phyloP scores from a whole-genome alignment of 23 red algal genomes.

The Gracilariopsis chorda region DNA sequence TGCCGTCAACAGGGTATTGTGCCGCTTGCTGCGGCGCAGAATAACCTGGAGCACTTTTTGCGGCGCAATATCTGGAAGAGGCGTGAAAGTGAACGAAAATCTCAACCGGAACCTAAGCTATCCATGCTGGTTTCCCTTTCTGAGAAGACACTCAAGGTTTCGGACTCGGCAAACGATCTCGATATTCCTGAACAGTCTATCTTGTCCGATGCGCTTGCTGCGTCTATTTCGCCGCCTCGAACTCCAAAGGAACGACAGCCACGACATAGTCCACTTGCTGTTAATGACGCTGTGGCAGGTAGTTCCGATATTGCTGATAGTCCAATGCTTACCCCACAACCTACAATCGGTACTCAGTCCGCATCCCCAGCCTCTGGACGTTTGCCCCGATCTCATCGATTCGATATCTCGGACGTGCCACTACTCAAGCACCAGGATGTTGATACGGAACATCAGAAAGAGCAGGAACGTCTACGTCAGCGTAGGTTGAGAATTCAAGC shows the following conservation, averaged over 20 bases:
- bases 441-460: constrained; percentile 26
- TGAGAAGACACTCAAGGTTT: constrained; percentile 38
- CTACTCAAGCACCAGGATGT: neutral
- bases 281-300: neutral
- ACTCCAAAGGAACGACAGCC: neutral
- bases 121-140: constrained; percentile 78
- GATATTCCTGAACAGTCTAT: neutral
- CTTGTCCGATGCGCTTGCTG: neutral
- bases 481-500: constrained; percentile 40
- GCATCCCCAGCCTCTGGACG: neutral
- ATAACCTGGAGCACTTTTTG: constrained; percentile 43
- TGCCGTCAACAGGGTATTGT: constrained; percentile 30
- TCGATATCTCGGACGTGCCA: neutral
- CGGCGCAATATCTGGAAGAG: constrained; percentile 55
- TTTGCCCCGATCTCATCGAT: neutral
- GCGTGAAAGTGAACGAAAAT: constrained; percentile 15
- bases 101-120: constrained; percentile 23
- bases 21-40: constrained; percentile 40
- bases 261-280: neutral
- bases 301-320: neutral
- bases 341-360: neutral
- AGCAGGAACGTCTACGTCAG: constrained; percentile 50
- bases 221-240: neutral
- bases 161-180: neutral
- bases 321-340: constrained; percentile 1